These are phyloP conservation scores for Austropuccinia psidii DNA, from an alignment of 1,284 basidiomycete species.

Conservation along the genomic window DNA sequence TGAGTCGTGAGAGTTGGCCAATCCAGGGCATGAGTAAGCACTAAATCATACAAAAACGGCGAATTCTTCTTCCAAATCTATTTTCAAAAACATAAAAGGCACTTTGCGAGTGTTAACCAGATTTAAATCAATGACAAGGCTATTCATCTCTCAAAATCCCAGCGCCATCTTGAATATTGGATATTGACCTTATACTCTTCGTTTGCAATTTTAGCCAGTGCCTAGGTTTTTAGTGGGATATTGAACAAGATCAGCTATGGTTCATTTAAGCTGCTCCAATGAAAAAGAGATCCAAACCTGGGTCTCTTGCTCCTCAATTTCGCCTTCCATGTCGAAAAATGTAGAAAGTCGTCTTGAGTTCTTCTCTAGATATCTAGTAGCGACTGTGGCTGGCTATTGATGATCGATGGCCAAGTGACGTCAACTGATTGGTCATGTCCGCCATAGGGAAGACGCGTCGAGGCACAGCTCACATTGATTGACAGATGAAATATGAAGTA, in stretches of 20 bases:
- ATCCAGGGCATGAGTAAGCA: slow-evolving; percentile 94
- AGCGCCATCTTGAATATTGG: too few relatives aligned
- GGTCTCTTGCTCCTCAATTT: slow-evolving; percentile 29
- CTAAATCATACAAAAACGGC: slow-evolving; percentile 84
- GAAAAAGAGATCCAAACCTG: slow-evolving; percentile 5
- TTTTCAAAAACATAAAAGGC: slow-evolving; percentile 44
- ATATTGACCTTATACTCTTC: slow-evolving; percentile 54
- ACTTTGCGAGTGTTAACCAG: not conserved
- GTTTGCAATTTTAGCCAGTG: slow-evolving; percentile 39
- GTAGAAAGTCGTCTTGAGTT: too few relatives aligned
- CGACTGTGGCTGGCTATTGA: too few relatives aligned
- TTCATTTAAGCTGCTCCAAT: not conserved
- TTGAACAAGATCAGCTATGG: not conserved
- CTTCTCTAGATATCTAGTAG: too few relatives aligned
- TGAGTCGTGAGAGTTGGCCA: slow-evolving; percentile 98
- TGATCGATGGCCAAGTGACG: too few relatives aligned
- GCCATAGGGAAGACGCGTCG: too few relatives aligned
- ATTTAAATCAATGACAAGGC: not conserved
- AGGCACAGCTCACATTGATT: too few relatives aligned
- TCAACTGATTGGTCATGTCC: too few relatives aligned
- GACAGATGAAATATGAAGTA: too few relatives aligned
- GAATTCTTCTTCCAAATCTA: slow-evolving; percentile 73
- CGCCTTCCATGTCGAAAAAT: slow-evolving; percentile 21
- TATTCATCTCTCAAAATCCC: not conserved
- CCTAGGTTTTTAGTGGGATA: not conserved